Evolutionary conservation across 1,284 basidiomycete species (phyloP).

Genomic region (Apiotrichum montevideense): DNA sequence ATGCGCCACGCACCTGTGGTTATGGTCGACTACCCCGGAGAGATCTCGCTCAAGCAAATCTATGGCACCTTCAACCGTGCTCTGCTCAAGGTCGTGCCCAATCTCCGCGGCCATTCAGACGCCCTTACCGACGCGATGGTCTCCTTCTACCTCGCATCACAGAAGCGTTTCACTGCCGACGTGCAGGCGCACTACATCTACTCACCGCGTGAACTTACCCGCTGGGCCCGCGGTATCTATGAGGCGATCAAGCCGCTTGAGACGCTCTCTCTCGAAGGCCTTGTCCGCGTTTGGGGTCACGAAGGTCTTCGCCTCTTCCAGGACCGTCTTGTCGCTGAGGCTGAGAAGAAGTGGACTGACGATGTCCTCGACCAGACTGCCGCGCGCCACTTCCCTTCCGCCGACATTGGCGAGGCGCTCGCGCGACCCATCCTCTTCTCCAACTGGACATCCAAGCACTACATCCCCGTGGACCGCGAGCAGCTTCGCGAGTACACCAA

Average conservation of each 20-base stretch:
- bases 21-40: conserved; percentile 99
- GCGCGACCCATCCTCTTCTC: conserved; percentile 90
- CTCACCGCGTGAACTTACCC: conserved; percentile 95
- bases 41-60: conserved; percentile 94
- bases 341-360: conserved; percentile 92
- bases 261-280: conserved; percentile 80
- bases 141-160: conserved; percentile 86
- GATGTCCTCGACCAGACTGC: conserved; percentile 82
- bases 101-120: conserved; percentile 84
- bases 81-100: conserved; percentile 90
- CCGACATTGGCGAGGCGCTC: conserved; percentile 76
- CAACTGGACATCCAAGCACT: conserved; percentile 98
- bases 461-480: conserved; percentile 90
- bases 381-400: conserved; percentile 82
- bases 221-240: conserved; percentile 96
- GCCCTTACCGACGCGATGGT: conserved; percentile 98
- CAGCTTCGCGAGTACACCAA: conserved; percentile 92
- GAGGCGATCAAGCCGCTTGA: conserved; percentile 93
- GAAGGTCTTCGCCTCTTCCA: conserved; percentile 96
- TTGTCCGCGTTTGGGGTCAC: conserved; percentile 97
- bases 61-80: conserved; percentile 99
- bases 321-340: conserved; percentile 88
- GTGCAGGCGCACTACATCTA: conserved; percentile 98
- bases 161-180: conserved; percentile 91
- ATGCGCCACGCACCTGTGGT: conserved; percentile 96